phyloP scores from a whole-genome alignment of 1,284 basidiomycete genomes.

The Ustilago nuda region DNA sequence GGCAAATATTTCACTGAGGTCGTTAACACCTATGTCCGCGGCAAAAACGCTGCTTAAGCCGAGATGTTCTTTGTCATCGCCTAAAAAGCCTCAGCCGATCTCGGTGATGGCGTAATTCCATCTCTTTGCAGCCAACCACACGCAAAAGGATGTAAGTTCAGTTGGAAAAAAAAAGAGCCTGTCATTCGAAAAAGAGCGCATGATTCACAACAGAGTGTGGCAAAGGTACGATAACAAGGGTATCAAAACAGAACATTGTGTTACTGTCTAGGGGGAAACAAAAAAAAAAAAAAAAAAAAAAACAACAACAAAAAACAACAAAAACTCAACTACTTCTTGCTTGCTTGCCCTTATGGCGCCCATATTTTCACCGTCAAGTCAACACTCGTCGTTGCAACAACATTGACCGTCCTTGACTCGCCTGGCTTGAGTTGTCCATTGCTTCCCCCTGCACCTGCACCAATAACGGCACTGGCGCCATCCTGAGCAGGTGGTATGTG shows the following conservation, averaged over 20 bases:
- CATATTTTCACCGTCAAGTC: conserved; percentile 64
- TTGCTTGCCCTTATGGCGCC: conserved; percentile 50
- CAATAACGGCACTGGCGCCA: conserved; percentile 26
- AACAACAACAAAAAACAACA: too few species aligned
- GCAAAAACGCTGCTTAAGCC: conserved; percentile 34
- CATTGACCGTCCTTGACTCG: conserved; percentile 61
- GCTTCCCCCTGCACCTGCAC: conserved; percentile 5
- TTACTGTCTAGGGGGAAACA: background rate
- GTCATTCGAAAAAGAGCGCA: background rate
- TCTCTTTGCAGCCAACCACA: background rate
- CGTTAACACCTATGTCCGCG: conserved; percentile 55
- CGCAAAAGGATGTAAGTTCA: background rate
- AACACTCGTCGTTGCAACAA: conserved; percentile 64
- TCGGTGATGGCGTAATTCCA: background rate
- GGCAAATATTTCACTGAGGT: conserved; percentile 51
- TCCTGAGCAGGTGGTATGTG: conserved; percentile 48
- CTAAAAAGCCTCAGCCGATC: too few species aligned
- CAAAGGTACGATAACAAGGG: conserved; percentile 20
- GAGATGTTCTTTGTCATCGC: background rate
- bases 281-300: too few species aligned
- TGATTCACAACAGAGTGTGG: background rate
- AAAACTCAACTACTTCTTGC: too few species aligned
- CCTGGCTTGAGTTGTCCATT: conserved; percentile 3
- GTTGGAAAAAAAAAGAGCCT: background rate
- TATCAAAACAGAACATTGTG: conserved; percentile 4